phyloP scores from a whole-genome alignment of 1,284 basidiomycete genomes.

The Boletus albobrunnescens region DNA sequence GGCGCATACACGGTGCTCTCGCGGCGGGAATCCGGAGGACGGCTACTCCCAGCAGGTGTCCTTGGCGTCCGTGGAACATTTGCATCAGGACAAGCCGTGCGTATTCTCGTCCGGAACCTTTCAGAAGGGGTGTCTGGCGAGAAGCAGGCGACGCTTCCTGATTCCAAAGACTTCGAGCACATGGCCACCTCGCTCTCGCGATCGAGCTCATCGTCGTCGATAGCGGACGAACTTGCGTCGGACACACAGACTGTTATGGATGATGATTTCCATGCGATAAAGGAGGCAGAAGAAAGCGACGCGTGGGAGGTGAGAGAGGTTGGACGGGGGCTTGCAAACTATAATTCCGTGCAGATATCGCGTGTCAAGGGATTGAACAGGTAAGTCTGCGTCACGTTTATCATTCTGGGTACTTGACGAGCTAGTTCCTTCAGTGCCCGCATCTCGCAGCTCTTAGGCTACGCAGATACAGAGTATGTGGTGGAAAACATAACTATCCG shows the following conservation, averaged over 20 bases:
- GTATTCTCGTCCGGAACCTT: slow-evolving; percentile 63
- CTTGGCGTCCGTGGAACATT: slow-evolving; percentile 84
- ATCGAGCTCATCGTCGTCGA: slow-evolving; percentile 35
- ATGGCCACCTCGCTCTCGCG: slow-evolving; percentile 38
- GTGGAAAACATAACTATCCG: slow-evolving; percentile 88
- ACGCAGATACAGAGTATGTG: slow-evolving; percentile 94
- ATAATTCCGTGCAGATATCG: slow-evolving; percentile 90
- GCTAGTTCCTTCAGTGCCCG: slow-evolving; percentile 57
- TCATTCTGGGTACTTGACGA: background rate
- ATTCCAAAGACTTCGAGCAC: slow-evolving; percentile 30
- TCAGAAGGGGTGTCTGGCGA: slow-evolving; percentile 27
- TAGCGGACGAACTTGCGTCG: slow-evolving; percentile 33
- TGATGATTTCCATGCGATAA: slow-evolving; percentile 26
- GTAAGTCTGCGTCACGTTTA: slow-evolving; percentile 39
- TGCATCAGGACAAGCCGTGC: slow-evolving; percentile 91
- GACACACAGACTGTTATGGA: slow-evolving; percentile 27
- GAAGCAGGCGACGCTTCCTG: slow-evolving; percentile 11
- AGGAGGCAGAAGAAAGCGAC: slow-evolving; percentile 39
- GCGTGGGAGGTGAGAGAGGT: slow-evolving; percentile 84
- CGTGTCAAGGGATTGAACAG: slow-evolving; percentile 89
- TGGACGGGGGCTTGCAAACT: slow-evolving; percentile 91
- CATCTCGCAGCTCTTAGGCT: slow-evolving; percentile 80
- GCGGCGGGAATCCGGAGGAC: slow-evolving; percentile 81
- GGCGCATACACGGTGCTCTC: slow-evolving; percentile 88
- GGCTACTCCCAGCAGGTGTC: slow-evolving; percentile 89